Base-by-base conservation (phyloP, 768 basidiomycete species). In the Lentinula sp. region DNA sequence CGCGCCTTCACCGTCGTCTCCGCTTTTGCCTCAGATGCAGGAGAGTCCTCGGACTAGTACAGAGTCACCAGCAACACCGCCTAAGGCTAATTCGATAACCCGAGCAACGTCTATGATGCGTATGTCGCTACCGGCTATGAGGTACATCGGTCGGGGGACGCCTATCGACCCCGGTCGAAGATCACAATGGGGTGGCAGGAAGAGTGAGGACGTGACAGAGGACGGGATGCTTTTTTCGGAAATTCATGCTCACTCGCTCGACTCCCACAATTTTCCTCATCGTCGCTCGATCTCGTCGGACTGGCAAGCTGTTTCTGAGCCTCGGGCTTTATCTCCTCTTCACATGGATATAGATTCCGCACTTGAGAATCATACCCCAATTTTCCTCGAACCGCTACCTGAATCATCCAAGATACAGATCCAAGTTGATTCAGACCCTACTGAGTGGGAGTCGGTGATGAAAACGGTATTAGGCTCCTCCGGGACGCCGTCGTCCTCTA, bases 91-190 rank as follows among this genome's bases (percentile, higher is more conserved):
- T 12, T 5, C 60, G 39, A 49, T 58, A 6, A 43, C 35, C 35
- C 70, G 71, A 5, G 63, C 70, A 1, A 66, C 73, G 0, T 68
- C 73, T 0, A 63, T 69, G n/a, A 64, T 71, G 12, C 68, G 75
- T 8, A 77, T 78, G 5, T 78, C 81, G 1, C 80, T 78, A 77
- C 79, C 79, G 0, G 68, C 77, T 16, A 67, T 76, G 42, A 72
- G 71, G 51, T 80, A 80, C 62, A 75, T 80, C 6, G 80, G 79
- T 10, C 72, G 79, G 20, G 81, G 81, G 1, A 83, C 81, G 1
- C 81, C 80, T 1, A 74, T 81, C 16, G 80, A 81, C 63, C 74
- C 69, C 15, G 74, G 67, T 39, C 70, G 81, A 56, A 68, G 76
- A 28, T 70, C 74, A 23, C 77, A 81, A 66, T 83, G 81, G 81